These are phyloP conservation scores for Russula vinacea DNA, from an alignment of 768 basidiomycete genomes.

Conservation along the genomic window DNA sequence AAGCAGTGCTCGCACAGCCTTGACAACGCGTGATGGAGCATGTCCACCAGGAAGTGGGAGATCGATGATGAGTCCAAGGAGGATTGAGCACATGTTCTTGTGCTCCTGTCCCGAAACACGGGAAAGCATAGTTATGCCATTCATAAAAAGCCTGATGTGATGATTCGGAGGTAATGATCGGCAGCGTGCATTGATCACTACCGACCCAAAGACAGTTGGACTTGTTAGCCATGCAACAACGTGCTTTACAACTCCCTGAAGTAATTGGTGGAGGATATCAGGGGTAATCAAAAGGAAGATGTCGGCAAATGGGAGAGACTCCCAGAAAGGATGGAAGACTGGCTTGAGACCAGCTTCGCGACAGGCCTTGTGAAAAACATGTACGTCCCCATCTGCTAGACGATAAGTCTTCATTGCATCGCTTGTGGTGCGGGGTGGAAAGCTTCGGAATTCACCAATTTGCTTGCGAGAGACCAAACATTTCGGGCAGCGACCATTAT, in stretches of 20 bases:
- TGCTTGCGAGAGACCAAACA: neutral
- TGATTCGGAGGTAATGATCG: too few species aligned
- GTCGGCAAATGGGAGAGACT: neutral
- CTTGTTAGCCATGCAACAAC: conserved; percentile 5
- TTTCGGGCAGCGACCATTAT: neutral
- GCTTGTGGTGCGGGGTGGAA: too few species aligned
- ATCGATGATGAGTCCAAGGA: neutral
- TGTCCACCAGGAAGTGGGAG: neutral
- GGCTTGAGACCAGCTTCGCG: neutral
- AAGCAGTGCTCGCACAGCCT: neutral
- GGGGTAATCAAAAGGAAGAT: neutral
- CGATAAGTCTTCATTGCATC: neutral
- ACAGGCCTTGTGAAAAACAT: neutral
- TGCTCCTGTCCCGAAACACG: conserved; percentile 34
- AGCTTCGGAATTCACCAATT: neutral
- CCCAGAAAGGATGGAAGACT: neutral
- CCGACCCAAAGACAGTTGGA: neutral
- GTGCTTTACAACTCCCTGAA: neutral
- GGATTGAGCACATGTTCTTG: conserved; percentile 24
- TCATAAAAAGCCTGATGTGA: too few species aligned
- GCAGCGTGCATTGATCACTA: conserved; percentile 28
- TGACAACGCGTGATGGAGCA: neutral
- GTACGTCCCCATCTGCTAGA: neutral
- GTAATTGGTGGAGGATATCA: neutral
- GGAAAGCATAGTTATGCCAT: conserved; percentile 30